A percentile compares a stretch with the other conserved stretches of the same genome.
These are phyloP conservation scores for Nepenthes mirabilis DNA, from an alignment of 148 eudicot genomes.

Conservation along the genomic window DNA sequence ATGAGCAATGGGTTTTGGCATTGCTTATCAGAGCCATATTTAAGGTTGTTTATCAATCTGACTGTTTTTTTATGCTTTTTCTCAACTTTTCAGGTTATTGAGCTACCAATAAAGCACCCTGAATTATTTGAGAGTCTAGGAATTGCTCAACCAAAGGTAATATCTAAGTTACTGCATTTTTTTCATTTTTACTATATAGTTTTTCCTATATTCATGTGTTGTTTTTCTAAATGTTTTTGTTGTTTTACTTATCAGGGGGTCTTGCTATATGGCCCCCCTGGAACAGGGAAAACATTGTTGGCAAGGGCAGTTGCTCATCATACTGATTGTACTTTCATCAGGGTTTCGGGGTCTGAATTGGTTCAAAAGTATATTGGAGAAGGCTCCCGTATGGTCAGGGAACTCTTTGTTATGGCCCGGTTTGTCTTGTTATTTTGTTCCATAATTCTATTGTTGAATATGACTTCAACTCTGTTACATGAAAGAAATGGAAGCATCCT, in stretches of 20 bases:
- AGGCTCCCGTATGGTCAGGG: conserved; percentile 82
- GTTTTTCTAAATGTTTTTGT: not conserved
- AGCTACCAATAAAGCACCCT: conserved; percentile 74
- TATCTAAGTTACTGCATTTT: not conserved
- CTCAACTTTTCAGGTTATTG: conserved; percentile 45
- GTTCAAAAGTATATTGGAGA: conserved; percentile 90
- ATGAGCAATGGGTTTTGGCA: no score
- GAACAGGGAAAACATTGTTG: conserved; percentile 81
- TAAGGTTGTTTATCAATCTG: not conserved
- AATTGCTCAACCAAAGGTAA: conserved; percentile 80
- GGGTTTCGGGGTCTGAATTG: conserved; percentile 90
- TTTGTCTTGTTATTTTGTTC: conserved; percentile 11
- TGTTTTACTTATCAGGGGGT: conserved; percentile 46
- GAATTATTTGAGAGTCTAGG: conserved; percentile 82
- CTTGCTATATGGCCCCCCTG: conserved; percentile 90
- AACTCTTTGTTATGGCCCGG: conserved; percentile 87
- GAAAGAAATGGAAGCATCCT: not conserved
- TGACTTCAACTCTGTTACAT: no score
- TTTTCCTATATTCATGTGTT: not conserved
- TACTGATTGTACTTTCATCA: conserved; percentile 85
- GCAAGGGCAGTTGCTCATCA: conserved; percentile 97
- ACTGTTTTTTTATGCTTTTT: not conserved
- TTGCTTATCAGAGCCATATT: no score
- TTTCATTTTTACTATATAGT: not conserved
- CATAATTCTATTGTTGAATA: not conserved